Percentiles rank a stretch among this genome's conserved stretches.
Conservation (phyloP, 768 basidiomycete genomes). For the Sarcomyxa edulis region DNA sequence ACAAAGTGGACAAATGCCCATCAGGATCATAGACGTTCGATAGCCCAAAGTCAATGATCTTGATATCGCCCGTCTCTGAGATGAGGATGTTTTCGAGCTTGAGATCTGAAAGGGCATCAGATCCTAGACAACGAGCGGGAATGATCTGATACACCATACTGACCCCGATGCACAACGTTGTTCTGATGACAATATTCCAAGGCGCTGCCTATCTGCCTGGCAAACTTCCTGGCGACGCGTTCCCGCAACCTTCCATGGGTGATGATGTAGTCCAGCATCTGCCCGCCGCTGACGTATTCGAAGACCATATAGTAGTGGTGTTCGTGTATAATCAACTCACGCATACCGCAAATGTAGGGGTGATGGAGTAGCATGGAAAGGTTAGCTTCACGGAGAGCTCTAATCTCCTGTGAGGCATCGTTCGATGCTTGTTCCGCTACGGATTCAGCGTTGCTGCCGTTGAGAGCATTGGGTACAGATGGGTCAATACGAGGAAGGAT, state of each 20-base stretch:
- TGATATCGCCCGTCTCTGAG: constrained; percentile 97
- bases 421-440: constrained; percentile 75
- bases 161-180: constrained; percentile 93
- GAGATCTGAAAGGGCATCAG: constrained; percentile 49
- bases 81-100: constrained; percentile 99
- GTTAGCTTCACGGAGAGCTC: constrained; percentile 93
- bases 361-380: constrained; percentile 95
- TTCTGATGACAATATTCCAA: constrained; percentile 97
- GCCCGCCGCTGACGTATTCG: constrained; percentile 98
- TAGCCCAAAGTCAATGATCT: constrained; percentile 98
- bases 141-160: constrained; percentile 16
- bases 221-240: constrained; percentile 95
- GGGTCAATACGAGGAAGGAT: constrained; percentile 88
- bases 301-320: constrained; percentile 99
- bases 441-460: constrained; percentile 38
- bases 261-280: constrained; percentile 99
- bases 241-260: constrained; percentile 94
- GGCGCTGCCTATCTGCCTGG: constrained; percentile 93
- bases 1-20: constrained; percentile 86
- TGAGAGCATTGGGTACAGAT: constrained; percentile 40
- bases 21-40: constrained; percentile 91
- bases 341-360: constrained; percentile 99
- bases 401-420: constrained; percentile 94
- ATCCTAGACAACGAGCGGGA: constrained; percentile 6
- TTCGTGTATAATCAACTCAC: constrained; percentile 95